Base-by-base conservation (phyloP, 2,329 filamentous ascomycete species). In the Ploettnerulaceae sp. region DNA sequence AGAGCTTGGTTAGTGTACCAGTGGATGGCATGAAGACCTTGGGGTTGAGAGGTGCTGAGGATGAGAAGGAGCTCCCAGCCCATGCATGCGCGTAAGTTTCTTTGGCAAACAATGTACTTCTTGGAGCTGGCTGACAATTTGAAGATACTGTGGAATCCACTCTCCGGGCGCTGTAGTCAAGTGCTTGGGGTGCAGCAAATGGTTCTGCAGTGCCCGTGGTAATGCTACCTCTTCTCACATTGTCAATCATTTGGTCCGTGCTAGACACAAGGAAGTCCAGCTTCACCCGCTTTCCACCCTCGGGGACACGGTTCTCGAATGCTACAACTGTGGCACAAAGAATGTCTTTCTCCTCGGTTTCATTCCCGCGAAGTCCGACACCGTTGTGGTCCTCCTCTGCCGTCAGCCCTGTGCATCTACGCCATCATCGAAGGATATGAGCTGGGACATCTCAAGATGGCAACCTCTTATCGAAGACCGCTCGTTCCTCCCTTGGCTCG, bases 251-350 rank as follows among this genome's bases (percentile, higher is more conserved):
- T 81, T 98, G 25, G 93, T 98, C 51, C 86, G 94, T 62, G 91
- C 94, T 55, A 86, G 93, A 54, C 93, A 98, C 73, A 98, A 97
- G 74, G 94, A 98, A 71, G 93, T 98, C 43, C 91, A 96, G 67
- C 81, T 98, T 45, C 93, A 98, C 66, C 91, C 93, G 6, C 82
- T 84, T 57, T 97, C 93, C 14, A 84, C 89, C 6, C 81, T 98
- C 8, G 93, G 93, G 54, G 94, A 98, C 65, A 98, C 93, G 1
- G 88, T 94, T 28, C 78, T 98, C 53, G 93, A 98, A 72, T 98
- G 93, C 71, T 98, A 98, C 73, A 97, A 96, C 70, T 98, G 93
- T 67, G 93, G 91, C 36, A 96, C 89, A n/a, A 97, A 96, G 71
- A 98, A 98, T 66, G 91, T 96, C 38, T 98, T 98, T 60, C 75